A percentile compares a stretch with the other conserved stretches of the same genome.
Evolutionary conservation across 1,284 basidiomycete genomes (phyloP).

Genomic region (Stereum hirsutum): DNA sequence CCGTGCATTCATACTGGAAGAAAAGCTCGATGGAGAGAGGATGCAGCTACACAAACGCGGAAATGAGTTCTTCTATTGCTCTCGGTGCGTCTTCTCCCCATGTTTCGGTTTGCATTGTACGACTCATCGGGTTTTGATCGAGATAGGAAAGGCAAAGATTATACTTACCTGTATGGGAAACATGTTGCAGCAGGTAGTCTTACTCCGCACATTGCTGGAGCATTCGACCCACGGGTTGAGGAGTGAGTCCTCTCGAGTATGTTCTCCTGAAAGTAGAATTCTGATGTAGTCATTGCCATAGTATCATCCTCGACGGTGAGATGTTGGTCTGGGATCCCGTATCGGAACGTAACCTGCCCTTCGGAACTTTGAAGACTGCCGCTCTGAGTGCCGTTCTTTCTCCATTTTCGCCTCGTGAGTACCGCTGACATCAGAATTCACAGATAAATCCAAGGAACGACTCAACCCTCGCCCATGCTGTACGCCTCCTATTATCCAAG

Average conservation of each 20-base stretch:
- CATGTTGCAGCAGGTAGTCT: conserved; percentile 75
- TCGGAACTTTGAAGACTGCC: conserved; percentile 87
- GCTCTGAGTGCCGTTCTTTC: conserved; percentile 53
- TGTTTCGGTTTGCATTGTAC: background rate
- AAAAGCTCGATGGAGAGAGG: conserved; percentile 92
- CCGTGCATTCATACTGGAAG: conserved; percentile 77
- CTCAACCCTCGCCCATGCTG: conserved; percentile 81
- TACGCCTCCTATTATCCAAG: conserved; percentile 30
- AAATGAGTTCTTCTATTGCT: conserved; percentile 86
- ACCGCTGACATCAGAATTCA: background rate
- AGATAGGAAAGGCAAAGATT: conserved; percentile 83
- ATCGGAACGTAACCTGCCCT: conserved; percentile 78
- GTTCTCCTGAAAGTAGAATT: background rate
- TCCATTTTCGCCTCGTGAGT: conserved; percentile 1
- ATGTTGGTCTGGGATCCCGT: conserved; percentile 96
- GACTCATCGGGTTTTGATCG: background rate
- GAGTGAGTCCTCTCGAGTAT: conserved; percentile 45
- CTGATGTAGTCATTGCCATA: conserved; percentile 21
- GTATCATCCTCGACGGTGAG: conserved; percentile 90
- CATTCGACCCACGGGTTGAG: conserved; percentile 67
- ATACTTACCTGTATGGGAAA: conserved; percentile 86
- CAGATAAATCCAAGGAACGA: conserved; percentile 65
- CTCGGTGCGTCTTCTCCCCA: conserved; percentile 45
- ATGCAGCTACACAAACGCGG: conserved; percentile 90
- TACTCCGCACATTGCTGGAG: conserved; percentile 73